These are phyloP conservation scores for Warburgia ugandensis DNA, from an alignment of 164 flowering plant species.

Conservation along the genomic window DNA sequence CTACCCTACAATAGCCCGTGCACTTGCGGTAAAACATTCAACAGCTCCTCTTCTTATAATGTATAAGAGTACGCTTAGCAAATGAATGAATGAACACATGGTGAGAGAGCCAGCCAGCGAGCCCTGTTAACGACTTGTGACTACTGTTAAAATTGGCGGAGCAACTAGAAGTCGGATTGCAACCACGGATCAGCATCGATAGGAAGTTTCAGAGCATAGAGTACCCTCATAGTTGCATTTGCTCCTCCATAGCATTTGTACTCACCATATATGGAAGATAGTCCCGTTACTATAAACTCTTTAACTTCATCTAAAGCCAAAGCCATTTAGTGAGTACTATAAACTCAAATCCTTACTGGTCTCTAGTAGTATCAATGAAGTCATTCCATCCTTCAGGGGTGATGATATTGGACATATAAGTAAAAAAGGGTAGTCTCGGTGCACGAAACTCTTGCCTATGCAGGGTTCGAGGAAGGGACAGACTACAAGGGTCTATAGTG, in stretches of 20 bases:
- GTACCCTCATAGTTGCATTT: constrained; percentile 39
- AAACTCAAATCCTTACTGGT: constrained; percentile 47
- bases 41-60: too few species aligned
- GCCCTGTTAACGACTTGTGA: too few species aligned
- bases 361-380: constrained; percentile 65
- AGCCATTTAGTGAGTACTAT: not conserved
- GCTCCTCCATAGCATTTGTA: constrained; percentile 79
- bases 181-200: constrained; percentile 84
- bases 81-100: too few species aligned
- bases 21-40: too few species aligned
- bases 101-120: too few species aligned
- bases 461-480: too few species aligned
- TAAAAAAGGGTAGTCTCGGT: constrained; percentile 62
- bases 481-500: too few species aligned
- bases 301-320: not conserved
- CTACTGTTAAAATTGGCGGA: too few species aligned
- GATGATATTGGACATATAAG: constrained; percentile 61
- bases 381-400: constrained; percentile 89
- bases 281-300: constrained; percentile 43
- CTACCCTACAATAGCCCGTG: too few species aligned
- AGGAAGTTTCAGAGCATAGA: constrained; percentile 55
- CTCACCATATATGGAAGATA: constrained; percentile 78
- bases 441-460: too few species aligned
- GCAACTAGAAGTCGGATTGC: constrained; percentile 21
- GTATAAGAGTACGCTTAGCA: too few species aligned